phyloP scores from a whole-genome alignment of 805 yeast species.

The Tetrapisispora nanseiensis region DNA sequence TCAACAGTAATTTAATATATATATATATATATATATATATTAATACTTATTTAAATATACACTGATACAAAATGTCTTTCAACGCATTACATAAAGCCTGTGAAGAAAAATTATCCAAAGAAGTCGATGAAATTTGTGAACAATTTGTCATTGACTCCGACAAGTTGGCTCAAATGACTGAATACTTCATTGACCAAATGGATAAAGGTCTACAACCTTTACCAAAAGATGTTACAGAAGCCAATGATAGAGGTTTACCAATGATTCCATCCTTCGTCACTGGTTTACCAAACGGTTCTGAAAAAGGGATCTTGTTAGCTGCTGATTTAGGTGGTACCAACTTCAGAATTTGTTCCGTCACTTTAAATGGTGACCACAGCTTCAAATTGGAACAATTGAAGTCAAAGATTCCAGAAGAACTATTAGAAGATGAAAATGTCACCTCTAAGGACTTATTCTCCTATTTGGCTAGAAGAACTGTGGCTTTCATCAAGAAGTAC shows the following conservation, averaged over 20 bases:
- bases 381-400: constrained; percentile 68
- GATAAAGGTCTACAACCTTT: constrained; percentile 40
- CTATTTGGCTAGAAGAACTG: constrained; percentile 64
- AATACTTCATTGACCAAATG: constrained; percentile 51
- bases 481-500: constrained; percentile 53
- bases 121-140: constrained; percentile 21
- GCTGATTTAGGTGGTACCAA: constrained; percentile 96
- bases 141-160: constrained; percentile 19
- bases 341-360: constrained; percentile 86
- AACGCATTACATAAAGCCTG: constrained; percentile 21
- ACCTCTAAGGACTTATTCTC: constrained; percentile 59
- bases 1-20: no score
- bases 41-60: no score
- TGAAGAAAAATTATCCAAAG: constrained; percentile 14
- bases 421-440: constrained; percentile 46
- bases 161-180: constrained; percentile 29
- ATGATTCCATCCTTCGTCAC: constrained; percentile 95
- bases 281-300: constrained; percentile 74
- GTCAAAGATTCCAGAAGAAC: constrained; percentile 65
- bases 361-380: constrained; percentile 68
- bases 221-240: constrained; percentile 10
- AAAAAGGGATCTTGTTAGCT: constrained; percentile 73
- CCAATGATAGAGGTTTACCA: constrained; percentile 48
- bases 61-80: constrained; percentile 25
- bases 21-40: no score